phyloP scores from a whole-genome alignment of 768 basidiomycete species.

The Boletus huronensis region DNA sequence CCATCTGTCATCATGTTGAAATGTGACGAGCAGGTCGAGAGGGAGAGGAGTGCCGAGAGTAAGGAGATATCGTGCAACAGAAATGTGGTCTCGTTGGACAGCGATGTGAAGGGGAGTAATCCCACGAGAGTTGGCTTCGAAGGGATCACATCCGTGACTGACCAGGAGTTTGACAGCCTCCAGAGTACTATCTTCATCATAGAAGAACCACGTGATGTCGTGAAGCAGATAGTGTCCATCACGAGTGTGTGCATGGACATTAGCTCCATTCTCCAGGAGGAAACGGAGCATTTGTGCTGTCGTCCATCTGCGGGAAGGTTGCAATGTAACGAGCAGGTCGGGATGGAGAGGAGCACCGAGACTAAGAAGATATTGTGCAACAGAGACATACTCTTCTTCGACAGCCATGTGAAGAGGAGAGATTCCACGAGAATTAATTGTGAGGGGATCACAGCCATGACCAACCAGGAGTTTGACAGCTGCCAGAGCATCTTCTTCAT shows the following conservation, averaged over 20 bases:
- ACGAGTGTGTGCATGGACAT: no score
- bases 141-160: neutral
- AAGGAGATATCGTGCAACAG: neutral
- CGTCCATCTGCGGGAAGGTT: no score
- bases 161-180: neutral
- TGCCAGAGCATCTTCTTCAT: neutral
- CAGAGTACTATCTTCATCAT: no score
- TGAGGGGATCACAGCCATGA: neutral
- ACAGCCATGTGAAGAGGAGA: neutral
- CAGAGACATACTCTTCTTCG: neutral
- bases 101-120: neutral
- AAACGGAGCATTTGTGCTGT: no score
- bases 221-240: no score
- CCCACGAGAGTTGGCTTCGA: neutral
- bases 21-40: neutral
- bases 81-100: neutral
- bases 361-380: neutral
- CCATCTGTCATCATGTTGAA: no score
- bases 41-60: neutral
- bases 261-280: no score
- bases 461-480: neutral
- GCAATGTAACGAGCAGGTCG: neutral
- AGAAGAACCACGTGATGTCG: no score
- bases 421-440: neutral
- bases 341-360: neutral